Conservation (phyloP, 2,329 filamentous ascomycete species). For the Aspergillus caelatus region DNA sequence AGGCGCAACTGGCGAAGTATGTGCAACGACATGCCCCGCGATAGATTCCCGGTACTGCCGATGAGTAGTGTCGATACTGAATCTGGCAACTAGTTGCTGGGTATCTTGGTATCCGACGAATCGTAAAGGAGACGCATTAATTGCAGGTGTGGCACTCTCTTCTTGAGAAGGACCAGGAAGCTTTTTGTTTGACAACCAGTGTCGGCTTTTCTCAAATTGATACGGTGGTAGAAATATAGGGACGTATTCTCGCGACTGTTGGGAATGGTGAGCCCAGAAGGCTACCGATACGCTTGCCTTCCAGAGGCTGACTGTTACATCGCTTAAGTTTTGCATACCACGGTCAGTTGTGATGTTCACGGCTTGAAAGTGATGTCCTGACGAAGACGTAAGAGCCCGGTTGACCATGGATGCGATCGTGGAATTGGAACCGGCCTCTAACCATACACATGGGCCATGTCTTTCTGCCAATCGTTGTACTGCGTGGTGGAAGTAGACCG, state of each 20-base stretch:
- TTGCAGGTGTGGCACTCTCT: background rate
- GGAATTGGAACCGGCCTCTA: conserved; percentile 47
- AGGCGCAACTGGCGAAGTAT: conserved; percentile 20
- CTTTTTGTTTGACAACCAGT: conserved; percentile 41
- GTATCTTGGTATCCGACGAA: conserved; percentile 19
- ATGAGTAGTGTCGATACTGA: conserved; percentile 20
- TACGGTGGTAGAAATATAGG: conserved; percentile 45
- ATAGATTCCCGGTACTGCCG: conserved; percentile 16
- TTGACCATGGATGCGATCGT: conserved; percentile 38
- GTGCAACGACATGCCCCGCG: conserved; percentile 18
- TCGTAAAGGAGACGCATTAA: background rate
- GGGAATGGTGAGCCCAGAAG: conserved; percentile 43
- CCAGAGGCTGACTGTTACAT: conserved; percentile 44
- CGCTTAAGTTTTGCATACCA: conserved; percentile 24
- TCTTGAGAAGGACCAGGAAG: background rate
- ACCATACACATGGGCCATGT: conserved; percentile 28
- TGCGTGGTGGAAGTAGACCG: conserved; percentile 52
- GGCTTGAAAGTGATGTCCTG: conserved; percentile 20
- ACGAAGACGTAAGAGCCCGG: conserved; percentile 24
- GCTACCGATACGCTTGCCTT: conserved; percentile 35
- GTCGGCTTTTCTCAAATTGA: conserved; percentile 46
- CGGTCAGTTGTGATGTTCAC: conserved; percentile 17
- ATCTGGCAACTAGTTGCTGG: conserved; percentile 8
- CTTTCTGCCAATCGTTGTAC: conserved; percentile 37
- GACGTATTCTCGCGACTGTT: conserved; percentile 30